Conservation (phyloP, 169 alveolate genomes). For the Eimeria nieschulzi region DNA sequence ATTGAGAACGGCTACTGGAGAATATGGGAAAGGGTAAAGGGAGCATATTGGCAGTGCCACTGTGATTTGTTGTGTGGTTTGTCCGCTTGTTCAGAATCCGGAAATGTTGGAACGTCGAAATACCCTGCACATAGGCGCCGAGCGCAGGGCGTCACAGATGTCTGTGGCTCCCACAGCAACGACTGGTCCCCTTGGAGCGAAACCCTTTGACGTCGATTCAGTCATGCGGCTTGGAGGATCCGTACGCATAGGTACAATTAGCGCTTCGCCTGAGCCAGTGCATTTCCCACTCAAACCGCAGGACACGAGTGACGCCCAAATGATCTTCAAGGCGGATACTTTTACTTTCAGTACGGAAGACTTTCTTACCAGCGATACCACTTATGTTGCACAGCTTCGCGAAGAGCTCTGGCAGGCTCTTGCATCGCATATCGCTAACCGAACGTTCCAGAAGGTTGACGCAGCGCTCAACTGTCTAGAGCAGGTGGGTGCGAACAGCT, state of each 20-base stretch:
- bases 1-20: neutral
- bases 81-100: neutral
- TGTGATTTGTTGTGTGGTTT: neutral
- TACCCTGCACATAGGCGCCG: slow-evolving; percentile 38
- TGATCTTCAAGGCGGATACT: slow-evolving; percentile 17
- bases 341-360: slow-evolving; percentile 17
- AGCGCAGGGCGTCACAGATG: slow-evolving; percentile 16
- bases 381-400: slow-evolving; percentile 67
- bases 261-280: neutral
- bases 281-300: neutral
- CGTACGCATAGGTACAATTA: neutral
- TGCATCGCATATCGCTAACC: slow-evolving; percentile 36
- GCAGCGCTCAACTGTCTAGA: slow-evolving; percentile 55
- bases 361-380: slow-evolving; percentile 51
- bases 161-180: neutral
- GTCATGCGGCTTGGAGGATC: neutral
- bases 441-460: neutral
- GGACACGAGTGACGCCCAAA: slow-evolving; percentile 3
- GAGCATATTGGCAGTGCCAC: neutral
- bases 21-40: too few relatives aligned
- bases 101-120: slow-evolving; percentile 40
- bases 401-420: slow-evolving; percentile 75
- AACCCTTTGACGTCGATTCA: slow-evolving; percentile 27
- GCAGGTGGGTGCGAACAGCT: slow-evolving; percentile 2
- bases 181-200: neutral